Evolutionary conservation across 1,284 basidiomycete genomes (phyloP).

Genomic region (Sporisorium iseilematis-ciliati): DNA sequence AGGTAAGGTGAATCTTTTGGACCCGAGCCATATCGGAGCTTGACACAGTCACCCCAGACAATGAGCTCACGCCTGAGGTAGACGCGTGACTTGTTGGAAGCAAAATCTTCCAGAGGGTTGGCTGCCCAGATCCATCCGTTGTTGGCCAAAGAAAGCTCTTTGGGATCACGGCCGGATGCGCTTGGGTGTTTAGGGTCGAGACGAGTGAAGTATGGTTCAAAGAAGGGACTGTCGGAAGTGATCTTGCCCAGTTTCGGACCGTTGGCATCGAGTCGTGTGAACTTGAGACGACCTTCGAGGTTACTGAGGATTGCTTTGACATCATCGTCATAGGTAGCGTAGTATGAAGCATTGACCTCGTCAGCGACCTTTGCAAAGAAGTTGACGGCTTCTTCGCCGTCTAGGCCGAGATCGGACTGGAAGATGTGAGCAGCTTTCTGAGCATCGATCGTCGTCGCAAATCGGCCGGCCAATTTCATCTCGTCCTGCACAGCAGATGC

Average conservation of each 20-base stretch:
- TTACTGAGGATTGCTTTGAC: slow-evolving; percentile 58
- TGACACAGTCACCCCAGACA: slow-evolving; percentile 97
- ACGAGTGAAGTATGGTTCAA: slow-evolving; percentile 64
- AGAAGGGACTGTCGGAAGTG: slow-evolving; percentile 52
- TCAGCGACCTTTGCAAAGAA: slow-evolving; percentile 52
- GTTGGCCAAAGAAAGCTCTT: slow-evolving; percentile 83
- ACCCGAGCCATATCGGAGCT: slow-evolving; percentile 82
- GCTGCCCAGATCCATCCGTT: slow-evolving; percentile 99
- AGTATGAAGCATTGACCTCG: slow-evolving; percentile 54
- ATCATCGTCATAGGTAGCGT: slow-evolving; percentile 61
- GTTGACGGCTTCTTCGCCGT: slow-evolving; percentile 25
- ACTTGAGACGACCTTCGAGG: slow-evolving; percentile 58
- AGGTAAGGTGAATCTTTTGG: slow-evolving; percentile 86
- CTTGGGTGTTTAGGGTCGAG: slow-evolving; percentile 58
- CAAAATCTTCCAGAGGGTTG: slow-evolving; percentile 93
- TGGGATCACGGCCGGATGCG: slow-evolving; percentile 74
- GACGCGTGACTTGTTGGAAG: slow-evolving; percentile 91
- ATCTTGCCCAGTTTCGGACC: slow-evolving; percentile 61
- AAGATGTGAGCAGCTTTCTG: slow-evolving; percentile 40
- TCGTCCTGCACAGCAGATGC: slow-evolving; percentile 52
- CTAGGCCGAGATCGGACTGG: slow-evolving; percentile 24
- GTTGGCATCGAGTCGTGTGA: slow-evolving; percentile 56
- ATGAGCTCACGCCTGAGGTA: slow-evolving; percentile 96
- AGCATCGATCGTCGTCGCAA: slow-evolving; percentile 53
- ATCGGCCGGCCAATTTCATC: slow-evolving; percentile 52